phyloP scores from a whole-genome alignment of 805 yeast species.

The Candida maesae region DNA sequence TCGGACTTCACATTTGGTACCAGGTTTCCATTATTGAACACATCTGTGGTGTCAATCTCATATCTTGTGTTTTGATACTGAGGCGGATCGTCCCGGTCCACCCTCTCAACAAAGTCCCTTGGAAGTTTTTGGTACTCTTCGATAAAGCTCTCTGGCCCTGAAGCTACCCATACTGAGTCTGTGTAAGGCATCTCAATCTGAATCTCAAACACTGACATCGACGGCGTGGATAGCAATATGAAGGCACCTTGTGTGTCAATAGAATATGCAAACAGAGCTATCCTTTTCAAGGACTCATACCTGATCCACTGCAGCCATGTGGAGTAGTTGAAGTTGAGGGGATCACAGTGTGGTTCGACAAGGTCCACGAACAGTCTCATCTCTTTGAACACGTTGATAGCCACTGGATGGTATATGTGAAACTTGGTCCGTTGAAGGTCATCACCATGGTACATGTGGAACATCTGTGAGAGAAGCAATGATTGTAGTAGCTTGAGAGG shows the following conservation, averaged over 20 bases:
- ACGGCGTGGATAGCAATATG: slow-evolving; percentile 29
- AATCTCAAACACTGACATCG: slow-evolving; percentile 41
- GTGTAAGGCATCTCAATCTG: slow-evolving; percentile 42
- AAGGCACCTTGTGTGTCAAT: slow-evolving; percentile 39
- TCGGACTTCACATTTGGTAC: slow-evolving; percentile 27
- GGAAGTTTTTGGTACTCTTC: slow-evolving; percentile 29
- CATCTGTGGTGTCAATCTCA: slow-evolving; percentile 8
- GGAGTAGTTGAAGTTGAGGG: slow-evolving; percentile 5
- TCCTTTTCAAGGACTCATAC: slow-evolving; percentile 41
- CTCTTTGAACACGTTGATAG: slow-evolving; percentile 20
- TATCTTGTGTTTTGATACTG: slow-evolving; percentile 5
- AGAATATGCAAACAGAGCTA: slow-evolving; percentile 37
- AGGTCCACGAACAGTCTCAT: slow-evolving; percentile 13
- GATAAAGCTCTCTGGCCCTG: slow-evolving; percentile 22
- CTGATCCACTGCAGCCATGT: slow-evolving; percentile 44
- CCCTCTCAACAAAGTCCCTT: slow-evolving; percentile 15
- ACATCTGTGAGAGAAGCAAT: slow-evolving; percentile 21
- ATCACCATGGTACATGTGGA: slow-evolving; percentile 25
- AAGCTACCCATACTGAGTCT: slow-evolving; percentile 42
- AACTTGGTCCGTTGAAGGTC: slow-evolving; percentile 11
- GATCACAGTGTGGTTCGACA: slow-evolving; percentile 12
- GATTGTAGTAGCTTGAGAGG: slow-evolving; percentile 25
- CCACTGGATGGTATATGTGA: slow-evolving; percentile 23
- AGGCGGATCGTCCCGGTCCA: background rate
- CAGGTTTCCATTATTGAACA: slow-evolving; percentile 7